Conservation (phyloP, 2,329 filamentous ascomycete genomes). For the Huntiella savannae region DNA sequence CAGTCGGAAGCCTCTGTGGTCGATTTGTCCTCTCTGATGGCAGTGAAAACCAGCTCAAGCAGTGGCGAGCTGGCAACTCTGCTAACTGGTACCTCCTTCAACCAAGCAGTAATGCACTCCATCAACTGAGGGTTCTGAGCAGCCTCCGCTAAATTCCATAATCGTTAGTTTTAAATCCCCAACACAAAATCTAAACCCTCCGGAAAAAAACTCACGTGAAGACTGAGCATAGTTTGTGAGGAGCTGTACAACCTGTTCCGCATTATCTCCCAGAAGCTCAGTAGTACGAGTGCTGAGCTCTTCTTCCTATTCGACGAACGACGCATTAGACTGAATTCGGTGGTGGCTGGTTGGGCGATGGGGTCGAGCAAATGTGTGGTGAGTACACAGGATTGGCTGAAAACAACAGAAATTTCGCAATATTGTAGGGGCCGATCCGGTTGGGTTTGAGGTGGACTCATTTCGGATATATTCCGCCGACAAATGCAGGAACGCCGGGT, state of each 20-base stretch:
- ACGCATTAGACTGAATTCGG: slow-evolving; percentile 25
- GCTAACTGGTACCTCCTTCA: slow-evolving; percentile 72
- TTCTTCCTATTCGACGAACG: slow-evolving; percentile 58
- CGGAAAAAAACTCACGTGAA: slow-evolving; percentile 42
- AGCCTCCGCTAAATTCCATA: slow-evolving; percentile 39
- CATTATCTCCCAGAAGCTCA: slow-evolving; percentile 82
- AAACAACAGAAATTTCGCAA: neutral
- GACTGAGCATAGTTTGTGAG: slow-evolving; percentile 83
- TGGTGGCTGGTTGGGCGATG: slow-evolving; percentile 3
- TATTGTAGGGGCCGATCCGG: no score
- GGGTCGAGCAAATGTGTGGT: slow-evolving; percentile 1
- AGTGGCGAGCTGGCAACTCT: slow-evolving; percentile 74
- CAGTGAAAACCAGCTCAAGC: slow-evolving; percentile 61
- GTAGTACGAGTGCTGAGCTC: slow-evolving; percentile 70
- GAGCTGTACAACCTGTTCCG: slow-evolving; percentile 66
- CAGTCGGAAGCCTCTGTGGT: slow-evolving; percentile 84
- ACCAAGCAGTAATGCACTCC: slow-evolving; percentile 92
- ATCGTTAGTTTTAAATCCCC: neutral
- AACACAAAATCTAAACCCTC: neutral
- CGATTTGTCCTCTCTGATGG: slow-evolving; percentile 54
- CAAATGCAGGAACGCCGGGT: no score
- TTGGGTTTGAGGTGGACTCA: no score
- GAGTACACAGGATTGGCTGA: neutral
- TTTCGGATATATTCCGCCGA: no score
- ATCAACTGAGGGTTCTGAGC: slow-evolving; percentile 76